A percentile compares a stretch with the other conserved stretches of the same genome.
These are phyloP conservation scores for Paracamarosporium sp. DNA, from an alignment of 2,329 filamentous ascomycete species.

Conservation along the genomic window DNA sequence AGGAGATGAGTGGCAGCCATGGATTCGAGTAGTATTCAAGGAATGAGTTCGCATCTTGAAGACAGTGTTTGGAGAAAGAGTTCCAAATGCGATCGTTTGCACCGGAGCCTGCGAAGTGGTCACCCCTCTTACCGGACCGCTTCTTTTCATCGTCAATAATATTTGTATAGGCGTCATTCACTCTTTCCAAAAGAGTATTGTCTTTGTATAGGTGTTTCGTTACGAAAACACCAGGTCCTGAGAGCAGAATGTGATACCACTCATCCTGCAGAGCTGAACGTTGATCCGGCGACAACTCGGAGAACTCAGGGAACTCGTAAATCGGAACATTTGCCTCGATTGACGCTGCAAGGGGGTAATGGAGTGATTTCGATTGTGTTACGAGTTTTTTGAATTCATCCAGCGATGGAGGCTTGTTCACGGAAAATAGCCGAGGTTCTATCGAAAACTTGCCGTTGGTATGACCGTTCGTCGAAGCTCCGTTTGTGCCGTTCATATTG, in stretches of 20 bases:
- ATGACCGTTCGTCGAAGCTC: slow-evolving; percentile 2
- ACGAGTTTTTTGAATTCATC: slow-evolving; percentile 55
- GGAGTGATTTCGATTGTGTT: slow-evolving; percentile 43
- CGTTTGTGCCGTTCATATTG: background rate
- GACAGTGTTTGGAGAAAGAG: slow-evolving; percentile 67
- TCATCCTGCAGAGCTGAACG: slow-evolving; percentile 62
- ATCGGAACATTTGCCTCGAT: slow-evolving; percentile 62
- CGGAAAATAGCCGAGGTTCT: slow-evolving; percentile 34
- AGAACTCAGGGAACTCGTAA: slow-evolving; percentile 56
- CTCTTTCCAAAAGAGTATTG: slow-evolving; percentile 33
- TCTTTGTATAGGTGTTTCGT: slow-evolving; percentile 60
- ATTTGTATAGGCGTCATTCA: slow-evolving; percentile 25
- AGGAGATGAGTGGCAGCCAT: slow-evolving; percentile 60
- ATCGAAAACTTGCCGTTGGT: slow-evolving; percentile 18
- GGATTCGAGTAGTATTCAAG: slow-evolving; percentile 66
- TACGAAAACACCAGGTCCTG: slow-evolving; percentile 67
- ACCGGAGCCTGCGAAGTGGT: slow-evolving; percentile 65
- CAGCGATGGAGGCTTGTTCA: slow-evolving; percentile 46
- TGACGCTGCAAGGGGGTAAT: slow-evolving; percentile 57
- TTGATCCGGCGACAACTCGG: slow-evolving; percentile 37
- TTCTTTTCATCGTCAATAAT: slow-evolving; percentile 60
- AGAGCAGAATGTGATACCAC: slow-evolving; percentile 64
- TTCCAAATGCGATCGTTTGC: slow-evolving; percentile 71
- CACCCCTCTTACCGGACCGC: slow-evolving; percentile 53
- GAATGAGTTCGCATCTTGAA: slow-evolving; percentile 61